Base-by-base conservation (phyloP, 2,329 filamentous ascomycete species). In the Aspergillus piperis region DNA sequence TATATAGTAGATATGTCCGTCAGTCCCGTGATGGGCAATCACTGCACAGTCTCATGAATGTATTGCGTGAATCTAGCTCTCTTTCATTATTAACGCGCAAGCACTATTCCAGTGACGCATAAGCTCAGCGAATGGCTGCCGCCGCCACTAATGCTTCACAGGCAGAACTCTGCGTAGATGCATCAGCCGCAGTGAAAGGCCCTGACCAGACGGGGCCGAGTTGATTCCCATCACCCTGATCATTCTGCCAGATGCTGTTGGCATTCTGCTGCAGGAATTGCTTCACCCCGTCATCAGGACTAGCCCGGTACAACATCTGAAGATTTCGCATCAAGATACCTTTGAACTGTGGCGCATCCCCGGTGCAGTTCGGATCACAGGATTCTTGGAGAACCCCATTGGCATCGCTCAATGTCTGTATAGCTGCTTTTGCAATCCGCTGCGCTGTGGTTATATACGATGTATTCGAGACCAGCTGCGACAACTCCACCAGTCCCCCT, bases 341-440 rank as follows among this genome's bases (percentile, higher is more conserved):
- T 13, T 56, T 56, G 27, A 56, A 56, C 42, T 56, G 54, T 7
- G 42, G 32, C 13, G 41, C 54, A 38, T 56, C 54, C 2, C 41
- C 54, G 2, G 41, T 49, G 54, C 54, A 56, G 38, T 39, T 17
- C 13, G 54, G 54, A 27, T 56, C 54, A n/a, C 54, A 56, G 8
- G 54, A 13, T n/a, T 56, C 42, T 1, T 19, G 19, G 32, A 53
- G 32, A 25, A 87, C 77, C 10, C 81, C 80, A 55, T 80, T 72
- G 0, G 72, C 59, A 61, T 82, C 78, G 3, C 80, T 70, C 5
- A 86, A 70, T 23, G 75, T 64, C 10, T 68, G 65, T 59, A 87
- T 83, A 13, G 82, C 83, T 0, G 84, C 84, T 48, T 78, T 72
- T 23, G 86, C 86, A 58, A 88, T 84, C 15, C 61, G 64, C 41